Evolutionary conservation across 331 rosid species (phyloP).

Genomic region (Rhamnella rubrinervis): DNA sequence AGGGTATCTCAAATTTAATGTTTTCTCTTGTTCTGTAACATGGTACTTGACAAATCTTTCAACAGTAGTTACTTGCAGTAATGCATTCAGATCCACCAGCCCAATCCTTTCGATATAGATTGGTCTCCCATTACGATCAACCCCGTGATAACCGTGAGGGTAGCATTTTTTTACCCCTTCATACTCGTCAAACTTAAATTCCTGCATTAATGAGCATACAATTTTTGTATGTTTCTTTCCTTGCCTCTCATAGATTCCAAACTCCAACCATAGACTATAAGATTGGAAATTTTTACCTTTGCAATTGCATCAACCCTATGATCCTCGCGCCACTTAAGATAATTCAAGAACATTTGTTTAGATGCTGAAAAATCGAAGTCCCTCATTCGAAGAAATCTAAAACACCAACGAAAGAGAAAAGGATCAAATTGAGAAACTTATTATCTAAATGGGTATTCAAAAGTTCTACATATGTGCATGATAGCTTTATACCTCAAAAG

Average conservation of each 20-base stretch:
- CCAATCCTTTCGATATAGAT: conserved; percentile 81
- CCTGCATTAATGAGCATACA: conserved; percentile 43
- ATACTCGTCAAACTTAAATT: conserved; percentile 64
- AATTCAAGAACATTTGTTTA: conserved; percentile 64
- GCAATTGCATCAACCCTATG: conserved; percentile 57
- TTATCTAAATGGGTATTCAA: too few relatives aligned
- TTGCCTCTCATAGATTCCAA: too few relatives aligned
- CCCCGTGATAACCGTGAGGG: conserved; percentile 90
- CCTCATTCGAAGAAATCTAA: conserved; percentile 88
- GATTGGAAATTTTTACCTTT: conserved; percentile 29
- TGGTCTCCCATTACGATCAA: conserved; percentile 80
- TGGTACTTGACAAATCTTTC: conserved; percentile 71
- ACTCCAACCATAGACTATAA: too few relatives aligned
- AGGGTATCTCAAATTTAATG: conserved; percentile 62
- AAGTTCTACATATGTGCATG: background rate
- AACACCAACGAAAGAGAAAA: background rate
- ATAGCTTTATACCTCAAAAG: conserved; percentile 53
- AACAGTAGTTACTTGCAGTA: conserved; percentile 60
- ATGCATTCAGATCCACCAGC: conserved; percentile 62
- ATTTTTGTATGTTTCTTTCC: background rate
- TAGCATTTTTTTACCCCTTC: conserved; percentile 71
- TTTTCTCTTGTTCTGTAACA: conserved; percentile 86
- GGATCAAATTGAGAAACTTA: background rate
- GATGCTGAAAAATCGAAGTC: conserved; percentile 66
- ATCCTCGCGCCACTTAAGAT: conserved; percentile 78